Conservation (phyloP, 108 stramenopile genomes). For the Skeletonema potamos region DNA sequence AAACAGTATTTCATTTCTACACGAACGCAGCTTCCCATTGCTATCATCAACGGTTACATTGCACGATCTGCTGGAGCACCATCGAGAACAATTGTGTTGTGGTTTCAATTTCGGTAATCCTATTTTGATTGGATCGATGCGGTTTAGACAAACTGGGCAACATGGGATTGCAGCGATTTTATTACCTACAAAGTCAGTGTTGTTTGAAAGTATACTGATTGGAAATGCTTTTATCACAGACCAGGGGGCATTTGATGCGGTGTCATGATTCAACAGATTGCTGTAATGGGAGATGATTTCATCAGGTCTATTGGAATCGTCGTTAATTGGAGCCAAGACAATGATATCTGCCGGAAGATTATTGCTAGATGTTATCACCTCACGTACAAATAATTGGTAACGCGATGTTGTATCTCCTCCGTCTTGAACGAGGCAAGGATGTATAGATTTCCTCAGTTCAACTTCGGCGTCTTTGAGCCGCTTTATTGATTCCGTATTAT, state of each 20-base stretch:
- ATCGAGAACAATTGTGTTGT: conserved; percentile 66
- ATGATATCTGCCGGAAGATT: conserved; percentile 22
- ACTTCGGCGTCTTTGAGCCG: conserved; percentile 6
- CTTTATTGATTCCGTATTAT: neutral
- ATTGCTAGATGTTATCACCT: conserved; percentile 19
- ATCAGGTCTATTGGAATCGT: neutral
- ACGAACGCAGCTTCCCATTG: conserved; percentile 15
- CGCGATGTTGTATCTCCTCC: neutral
- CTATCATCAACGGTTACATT: neutral
- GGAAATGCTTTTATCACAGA: conserved; percentile 59
- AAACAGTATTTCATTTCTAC: conserved; percentile 64
- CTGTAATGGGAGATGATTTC: conserved; percentile 24
- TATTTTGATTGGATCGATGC: conserved; percentile 66
- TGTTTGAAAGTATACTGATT: conserved; percentile 33
- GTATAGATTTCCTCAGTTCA: conserved; percentile 33
- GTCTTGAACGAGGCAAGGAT: conserved; percentile 14
- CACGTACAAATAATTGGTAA: conserved; percentile 4
- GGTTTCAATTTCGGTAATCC: conserved; percentile 60
- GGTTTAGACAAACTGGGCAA: conserved; percentile 83
- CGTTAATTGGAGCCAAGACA: conserved; percentile 4
- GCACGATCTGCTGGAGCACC: conserved; percentile 42
- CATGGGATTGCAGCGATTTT: conserved; percentile 50
- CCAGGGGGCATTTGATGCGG: conserved; percentile 49
- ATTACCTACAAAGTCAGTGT: neutral
- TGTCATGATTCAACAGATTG: conserved; percentile 45